These are phyloP conservation scores for Aspergillus ellipticus DNA, from an alignment of 495 filamentous ascomycete species.

Conservation along the genomic window DNA sequence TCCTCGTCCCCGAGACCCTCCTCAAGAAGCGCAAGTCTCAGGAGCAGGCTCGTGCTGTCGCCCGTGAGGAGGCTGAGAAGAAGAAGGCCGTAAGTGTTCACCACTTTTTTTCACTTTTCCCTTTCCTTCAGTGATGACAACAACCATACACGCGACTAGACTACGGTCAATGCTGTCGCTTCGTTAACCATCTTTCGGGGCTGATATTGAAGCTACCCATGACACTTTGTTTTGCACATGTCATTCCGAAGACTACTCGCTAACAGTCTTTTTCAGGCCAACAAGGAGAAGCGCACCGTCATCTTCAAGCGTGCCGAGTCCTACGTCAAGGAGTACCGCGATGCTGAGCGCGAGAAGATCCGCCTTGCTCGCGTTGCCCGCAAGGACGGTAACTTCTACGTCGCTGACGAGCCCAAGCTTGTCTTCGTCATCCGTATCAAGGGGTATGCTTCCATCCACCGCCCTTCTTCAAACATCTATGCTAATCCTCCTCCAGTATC, in stretches of 20 bases:
- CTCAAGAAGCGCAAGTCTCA: slow-evolving; percentile 99
- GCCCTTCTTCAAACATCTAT: slow-evolving; percentile 9
- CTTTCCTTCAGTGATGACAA: slow-evolving; percentile 65
- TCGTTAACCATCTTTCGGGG: slow-evolving; percentile 99
- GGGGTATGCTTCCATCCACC: slow-evolving; percentile 56
- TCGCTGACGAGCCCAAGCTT: slow-evolving; percentile 90
- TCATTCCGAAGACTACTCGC: slow-evolving; percentile 22
- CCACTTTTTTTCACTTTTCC: slow-evolving; percentile 17
- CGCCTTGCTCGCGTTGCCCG: slow-evolving; percentile 84
- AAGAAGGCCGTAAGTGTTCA: slow-evolving; percentile 77
- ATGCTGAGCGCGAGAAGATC: slow-evolving; percentile 96
- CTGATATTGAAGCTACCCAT: slow-evolving; percentile 59
- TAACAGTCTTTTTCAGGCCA: slow-evolving; percentile 61
- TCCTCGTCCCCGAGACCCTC: slow-evolving; percentile 95
- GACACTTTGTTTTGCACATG: slow-evolving; percentile 16
- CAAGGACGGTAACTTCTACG: slow-evolving; percentile 88
- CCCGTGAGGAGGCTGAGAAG: slow-evolving; percentile 71
- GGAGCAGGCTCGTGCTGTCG: slow-evolving; percentile 93
- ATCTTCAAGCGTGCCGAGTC: slow-evolving; percentile 99
- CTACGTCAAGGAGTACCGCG: slow-evolving; percentile 99
- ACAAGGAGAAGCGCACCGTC: slow-evolving; percentile 93
- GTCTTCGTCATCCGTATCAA: slow-evolving; percentile 99
- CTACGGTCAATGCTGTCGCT: slow-evolving; percentile 91
- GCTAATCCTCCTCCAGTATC: slow-evolving; percentile 62
- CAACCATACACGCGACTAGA: slow-evolving; percentile 83